These are phyloP conservation scores for Rosa chinensis DNA, from an alignment of 306 rosid species.

Conservation along the genomic window DNA sequence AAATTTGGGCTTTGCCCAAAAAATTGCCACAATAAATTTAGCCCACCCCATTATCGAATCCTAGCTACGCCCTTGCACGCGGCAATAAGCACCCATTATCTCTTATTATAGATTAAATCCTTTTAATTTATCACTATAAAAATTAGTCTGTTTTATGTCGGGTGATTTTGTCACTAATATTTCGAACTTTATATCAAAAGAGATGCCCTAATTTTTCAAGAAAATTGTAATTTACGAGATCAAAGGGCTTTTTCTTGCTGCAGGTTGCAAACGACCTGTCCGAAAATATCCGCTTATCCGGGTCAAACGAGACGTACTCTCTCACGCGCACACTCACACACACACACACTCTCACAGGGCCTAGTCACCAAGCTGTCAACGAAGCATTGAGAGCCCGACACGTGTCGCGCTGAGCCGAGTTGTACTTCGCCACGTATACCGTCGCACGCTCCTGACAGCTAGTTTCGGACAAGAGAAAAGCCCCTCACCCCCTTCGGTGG, in stretches of 20 bases:
- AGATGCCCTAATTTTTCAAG: no score
- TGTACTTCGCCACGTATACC: not conserved
- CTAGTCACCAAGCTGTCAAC: conserved; percentile 8
- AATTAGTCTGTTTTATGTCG: no score
- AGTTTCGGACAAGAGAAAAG: conserved; percentile 23
- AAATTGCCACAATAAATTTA: no score
- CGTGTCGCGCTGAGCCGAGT: not conserved
- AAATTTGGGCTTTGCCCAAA: no score
- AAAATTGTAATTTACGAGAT: not conserved
- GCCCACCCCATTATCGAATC: no score
- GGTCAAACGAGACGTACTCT: conserved; percentile 30
- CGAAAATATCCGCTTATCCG: conserved; percentile 26
- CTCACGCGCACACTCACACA: no score
- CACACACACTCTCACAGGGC: conserved; percentile 1
- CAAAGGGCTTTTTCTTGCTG: not conserved
- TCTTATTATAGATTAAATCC: no score
- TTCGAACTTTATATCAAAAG: no score
- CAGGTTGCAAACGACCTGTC: conserved; percentile 5
- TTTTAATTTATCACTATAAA: no score
- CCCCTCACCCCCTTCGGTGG: conserved; percentile 31
- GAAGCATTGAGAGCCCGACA: conserved; percentile 24
- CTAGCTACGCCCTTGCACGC: no score
- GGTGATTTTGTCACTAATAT: no score
- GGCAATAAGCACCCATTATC: no score
- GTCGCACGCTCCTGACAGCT: conserved; percentile 28